phyloP scores from a whole-genome alignment of 2,329 filamentous ascomycete genomes.

The Fusarium heterosporum region DNA sequence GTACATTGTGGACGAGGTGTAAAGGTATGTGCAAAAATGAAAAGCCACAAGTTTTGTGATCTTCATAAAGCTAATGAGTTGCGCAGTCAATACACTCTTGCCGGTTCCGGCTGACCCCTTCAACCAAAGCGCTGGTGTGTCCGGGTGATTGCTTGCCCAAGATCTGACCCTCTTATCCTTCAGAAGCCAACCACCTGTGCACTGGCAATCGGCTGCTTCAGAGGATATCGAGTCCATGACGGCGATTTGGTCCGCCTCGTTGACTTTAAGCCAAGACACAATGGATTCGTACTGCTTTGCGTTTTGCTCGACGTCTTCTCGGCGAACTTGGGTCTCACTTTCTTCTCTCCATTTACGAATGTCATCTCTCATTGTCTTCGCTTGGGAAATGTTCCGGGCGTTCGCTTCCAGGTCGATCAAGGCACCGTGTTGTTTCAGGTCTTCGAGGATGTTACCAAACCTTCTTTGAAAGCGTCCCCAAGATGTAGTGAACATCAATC shows the following conservation, averaged over 20 bases:
- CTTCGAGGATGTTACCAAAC: slow-evolving; percentile 51
- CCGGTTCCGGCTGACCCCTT: slow-evolving; percentile 23
- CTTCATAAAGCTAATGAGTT: slow-evolving; percentile 30
- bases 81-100: slow-evolving; percentile 30
- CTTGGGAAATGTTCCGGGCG: slow-evolving; percentile 47
- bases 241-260: slow-evolving; percentile 19
- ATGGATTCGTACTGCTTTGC: slow-evolving; percentile 11
- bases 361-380: slow-evolving; percentile 25
- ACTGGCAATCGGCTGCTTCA: not conserved
- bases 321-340: not conserved
- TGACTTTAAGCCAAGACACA: slow-evolving; percentile 23
- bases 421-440: slow-evolving; percentile 48
- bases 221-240: slow-evolving; percentile 16
- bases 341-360: slow-evolving; percentile 26
- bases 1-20: slow-evolving; percentile 7
- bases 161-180: not conserved
- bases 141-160: slow-evolving; percentile 9
- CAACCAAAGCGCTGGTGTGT: slow-evolving; percentile 21
- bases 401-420: slow-evolving; percentile 52
- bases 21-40: slow-evolving; percentile 29
- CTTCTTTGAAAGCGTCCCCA: slow-evolving; percentile 54
- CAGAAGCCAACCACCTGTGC: slow-evolving; percentile 30
- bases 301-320: slow-evolving; percentile 7
- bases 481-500: slow-evolving; percentile 51
- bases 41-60: not conserved